phyloP scores from a whole-genome alignment of 257 asterid species.

The Pogostemon cablin region DNA sequence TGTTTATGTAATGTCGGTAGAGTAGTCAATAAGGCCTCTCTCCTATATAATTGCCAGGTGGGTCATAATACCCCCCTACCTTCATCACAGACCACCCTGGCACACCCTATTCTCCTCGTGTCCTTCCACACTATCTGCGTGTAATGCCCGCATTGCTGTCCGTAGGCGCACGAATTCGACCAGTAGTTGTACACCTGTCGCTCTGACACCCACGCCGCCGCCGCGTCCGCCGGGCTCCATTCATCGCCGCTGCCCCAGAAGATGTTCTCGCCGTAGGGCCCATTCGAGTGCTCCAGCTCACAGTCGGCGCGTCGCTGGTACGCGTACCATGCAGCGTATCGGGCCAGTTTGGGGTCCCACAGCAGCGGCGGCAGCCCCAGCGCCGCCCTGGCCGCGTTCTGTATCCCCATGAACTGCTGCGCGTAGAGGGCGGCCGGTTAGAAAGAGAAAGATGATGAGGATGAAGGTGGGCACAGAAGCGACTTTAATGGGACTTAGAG shows the following conservation, averaged over 20 bases:
- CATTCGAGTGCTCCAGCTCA: conserved; percentile 45
- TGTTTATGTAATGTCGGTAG: neutral
- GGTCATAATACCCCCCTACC: conserved; percentile 51
- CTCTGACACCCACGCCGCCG: conserved; percentile 49
- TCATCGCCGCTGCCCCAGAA: conserved; percentile 55
- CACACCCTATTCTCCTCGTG: conserved; percentile 48
- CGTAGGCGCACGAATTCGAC: conserved; percentile 41
- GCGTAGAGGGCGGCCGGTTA: conserved; percentile 5
- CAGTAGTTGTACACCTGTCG: conserved; percentile 38
- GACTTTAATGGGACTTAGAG: neutral
- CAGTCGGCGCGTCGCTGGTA: conserved; percentile 37
- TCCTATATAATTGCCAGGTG: conserved; percentile 54
- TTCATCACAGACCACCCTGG: conserved; percentile 38
- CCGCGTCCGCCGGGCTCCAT: conserved; percentile 50
- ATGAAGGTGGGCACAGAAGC: neutral
- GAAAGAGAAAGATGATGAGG: conserved; percentile 24
- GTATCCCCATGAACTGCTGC: conserved; percentile 39
- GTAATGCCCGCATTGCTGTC: conserved; percentile 47
- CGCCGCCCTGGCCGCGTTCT: conserved; percentile 43
- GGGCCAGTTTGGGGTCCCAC: conserved; percentile 41
- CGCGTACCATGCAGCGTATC: conserved; percentile 40
- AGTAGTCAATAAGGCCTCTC: conserved; percentile 44
- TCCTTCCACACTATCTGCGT: conserved; percentile 58
- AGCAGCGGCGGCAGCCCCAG: conserved; percentile 37
- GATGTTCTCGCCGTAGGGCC: conserved; percentile 53